phyloP scores from a whole-genome alignment of 73 alveolate species.

The Durusdinium trenchii region DNA sequence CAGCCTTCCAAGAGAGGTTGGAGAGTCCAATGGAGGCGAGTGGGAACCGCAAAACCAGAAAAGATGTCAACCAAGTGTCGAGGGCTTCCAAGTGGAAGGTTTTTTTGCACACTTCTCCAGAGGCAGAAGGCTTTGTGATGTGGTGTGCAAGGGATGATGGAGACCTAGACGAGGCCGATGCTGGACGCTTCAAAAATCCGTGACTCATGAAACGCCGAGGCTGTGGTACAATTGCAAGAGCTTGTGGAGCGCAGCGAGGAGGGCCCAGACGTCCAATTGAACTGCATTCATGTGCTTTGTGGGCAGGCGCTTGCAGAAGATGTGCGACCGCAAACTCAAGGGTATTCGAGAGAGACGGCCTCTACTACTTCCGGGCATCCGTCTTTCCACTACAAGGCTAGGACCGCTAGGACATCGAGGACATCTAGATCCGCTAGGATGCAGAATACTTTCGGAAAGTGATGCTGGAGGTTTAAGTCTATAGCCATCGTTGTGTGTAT shows the following conservation, averaged over 20 bases:
- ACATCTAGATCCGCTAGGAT: too few relatives aligned
- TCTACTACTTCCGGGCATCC: neutral
- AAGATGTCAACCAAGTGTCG: neutral
- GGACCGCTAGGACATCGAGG: too few relatives aligned
- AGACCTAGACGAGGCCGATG: constrained; percentile 70
- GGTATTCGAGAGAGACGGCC: neutral
- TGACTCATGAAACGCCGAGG: too few relatives aligned
- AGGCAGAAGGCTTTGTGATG: constrained; percentile 88
- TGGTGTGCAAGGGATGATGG: constrained; percentile 81
- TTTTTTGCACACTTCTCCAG: neutral
- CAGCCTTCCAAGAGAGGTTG: constrained; percentile 70
- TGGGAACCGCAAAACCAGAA: neutral
- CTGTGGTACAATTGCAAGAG: constrained; percentile 47
- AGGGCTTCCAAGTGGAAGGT: neutral
- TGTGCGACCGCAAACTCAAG: neutral
- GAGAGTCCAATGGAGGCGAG: constrained; percentile 81
- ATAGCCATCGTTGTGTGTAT: too few relatives aligned
- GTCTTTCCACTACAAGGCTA: constrained; percentile 24
- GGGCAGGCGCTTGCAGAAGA: neutral
- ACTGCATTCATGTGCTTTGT: neutral
- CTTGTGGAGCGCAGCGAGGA: constrained; percentile 71
- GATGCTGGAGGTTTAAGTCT: too few relatives aligned
- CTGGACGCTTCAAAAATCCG: too few relatives aligned
- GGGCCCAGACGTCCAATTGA: neutral
- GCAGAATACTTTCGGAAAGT: too few relatives aligned